These are phyloP conservation scores for Henckelia pumila DNA, from an alignment of 257 asterid species.

Conservation along the genomic window DNA sequence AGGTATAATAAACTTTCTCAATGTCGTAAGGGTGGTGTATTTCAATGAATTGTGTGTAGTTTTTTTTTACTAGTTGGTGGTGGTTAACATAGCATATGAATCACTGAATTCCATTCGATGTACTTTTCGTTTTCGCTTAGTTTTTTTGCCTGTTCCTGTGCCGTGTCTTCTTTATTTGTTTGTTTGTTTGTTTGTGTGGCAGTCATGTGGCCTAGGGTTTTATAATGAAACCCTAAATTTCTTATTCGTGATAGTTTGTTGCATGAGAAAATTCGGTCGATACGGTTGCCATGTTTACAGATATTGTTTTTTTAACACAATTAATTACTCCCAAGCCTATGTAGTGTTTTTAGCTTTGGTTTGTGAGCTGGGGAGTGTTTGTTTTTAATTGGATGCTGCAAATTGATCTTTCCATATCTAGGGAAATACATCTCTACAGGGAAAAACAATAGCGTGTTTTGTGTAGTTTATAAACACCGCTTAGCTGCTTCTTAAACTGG, in stretches of 20 bases:
- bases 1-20: constrained; percentile 10
- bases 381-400: neutral
- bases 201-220: constrained; percentile 8
- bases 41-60: constrained; percentile 1
- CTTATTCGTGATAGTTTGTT: neutral
- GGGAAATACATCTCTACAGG: too few species aligned
- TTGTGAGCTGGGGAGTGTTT: neutral
- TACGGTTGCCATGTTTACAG: neutral
- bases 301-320: neutral
- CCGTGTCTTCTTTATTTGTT: neutral
- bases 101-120: neutral
- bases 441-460: too few species aligned
- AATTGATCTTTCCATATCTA: too few species aligned
- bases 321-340: neutral
- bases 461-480: too few species aligned
- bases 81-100: neutral
- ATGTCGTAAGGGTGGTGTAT: neutral
- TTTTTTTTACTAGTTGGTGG: neutral
- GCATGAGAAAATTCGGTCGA: neutral
- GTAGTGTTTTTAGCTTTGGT: neutral
- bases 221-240: constrained; percentile 5
- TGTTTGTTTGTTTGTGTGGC: neutral
- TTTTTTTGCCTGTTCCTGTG: neutral
- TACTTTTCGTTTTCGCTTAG: neutral
- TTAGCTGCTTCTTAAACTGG: too few species aligned